Evolutionary conservation across 2,329 filamentous ascomycete genomes (phyloP).

Genomic region (Sarocladium strictum): DNA sequence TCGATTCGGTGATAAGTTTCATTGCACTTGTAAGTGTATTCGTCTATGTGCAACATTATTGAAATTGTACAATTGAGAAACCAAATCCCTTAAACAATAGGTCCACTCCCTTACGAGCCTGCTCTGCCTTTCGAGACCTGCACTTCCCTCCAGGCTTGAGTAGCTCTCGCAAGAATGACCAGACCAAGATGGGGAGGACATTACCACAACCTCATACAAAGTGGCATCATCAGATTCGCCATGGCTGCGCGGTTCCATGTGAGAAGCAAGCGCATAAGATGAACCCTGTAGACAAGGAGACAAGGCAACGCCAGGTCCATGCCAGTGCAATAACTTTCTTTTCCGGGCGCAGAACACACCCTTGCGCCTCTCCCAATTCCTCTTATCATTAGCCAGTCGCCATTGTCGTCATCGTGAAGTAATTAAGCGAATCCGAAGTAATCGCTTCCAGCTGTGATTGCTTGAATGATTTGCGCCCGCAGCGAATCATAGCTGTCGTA

Average conservation of each 20-base stretch:
- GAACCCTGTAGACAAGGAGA: background rate
- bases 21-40: background rate
- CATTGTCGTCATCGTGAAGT: slow-evolving; percentile 10
- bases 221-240: background rate
- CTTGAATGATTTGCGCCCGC: slow-evolving; percentile 82
- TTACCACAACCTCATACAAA: background rate
- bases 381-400: slow-evolving; percentile 4
- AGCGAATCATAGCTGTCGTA: slow-evolving; percentile 94
- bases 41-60: slow-evolving; percentile 9
- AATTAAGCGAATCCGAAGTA: slow-evolving; percentile 92
- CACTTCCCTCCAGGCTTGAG: slow-evolving; percentile 14
- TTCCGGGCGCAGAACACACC: background rate
- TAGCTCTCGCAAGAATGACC: background rate
- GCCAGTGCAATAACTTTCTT: slow-evolving; percentile 10
- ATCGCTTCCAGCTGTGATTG: slow-evolving; percentile 95
- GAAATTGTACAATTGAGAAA: slow-evolving; percentile 4
- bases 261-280: slow-evolving; percentile 3
- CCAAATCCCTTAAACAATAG: background rate
- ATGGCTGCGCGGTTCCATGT: background rate
- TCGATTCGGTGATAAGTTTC: too few species aligned
- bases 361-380: slow-evolving; percentile 6
- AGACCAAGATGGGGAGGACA: background rate
- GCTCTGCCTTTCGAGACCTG: slow-evolving; percentile 14
- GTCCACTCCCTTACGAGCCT: background rate
- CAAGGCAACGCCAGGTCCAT: slow-evolving; percentile 9